These are phyloP conservation scores for Teratosphaeria pseudoeucalypti DNA, from an alignment of 2,329 filamentous ascomycete genomes.

Conservation along the genomic window DNA sequence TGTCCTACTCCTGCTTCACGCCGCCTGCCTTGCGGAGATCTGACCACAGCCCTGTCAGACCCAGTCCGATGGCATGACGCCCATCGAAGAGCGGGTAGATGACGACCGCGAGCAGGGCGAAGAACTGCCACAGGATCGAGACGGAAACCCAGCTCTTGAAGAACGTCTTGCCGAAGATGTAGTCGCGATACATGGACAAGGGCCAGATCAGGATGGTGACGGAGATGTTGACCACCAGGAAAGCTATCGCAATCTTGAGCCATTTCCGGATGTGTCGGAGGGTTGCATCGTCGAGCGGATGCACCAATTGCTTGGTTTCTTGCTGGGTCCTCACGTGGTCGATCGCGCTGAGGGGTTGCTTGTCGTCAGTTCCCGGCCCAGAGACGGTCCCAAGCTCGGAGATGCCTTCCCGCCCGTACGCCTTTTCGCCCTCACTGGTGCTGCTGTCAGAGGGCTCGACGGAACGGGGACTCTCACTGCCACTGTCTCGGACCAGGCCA, in stretches of 20 bases:
- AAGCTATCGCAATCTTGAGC: not conserved
- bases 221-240: not conserved
- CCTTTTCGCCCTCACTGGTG: not conserved
- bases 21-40: not conserved
- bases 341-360: not conserved
- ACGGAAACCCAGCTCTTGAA: not conserved
- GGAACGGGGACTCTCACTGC: not conserved
- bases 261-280: not conserved
- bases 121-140: not conserved
- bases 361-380: not conserved
- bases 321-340: not conserved
- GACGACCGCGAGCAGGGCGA: not conserved
- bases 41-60: not conserved
- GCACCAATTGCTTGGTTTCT: not conserved
- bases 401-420: not conserved
- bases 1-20: not conserved
- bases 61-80: not conserved
- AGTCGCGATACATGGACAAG: not conserved
- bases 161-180: not conserved
- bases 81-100: not conserved
- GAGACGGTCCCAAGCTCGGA: not conserved
- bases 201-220: not conserved
- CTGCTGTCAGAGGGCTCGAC: not conserved
- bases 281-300: not conserved
- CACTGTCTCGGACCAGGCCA: not conserved